Base-by-base conservation (phyloP, 352 stramenopile species). In the Phytophthora hibernalis region DNA sequence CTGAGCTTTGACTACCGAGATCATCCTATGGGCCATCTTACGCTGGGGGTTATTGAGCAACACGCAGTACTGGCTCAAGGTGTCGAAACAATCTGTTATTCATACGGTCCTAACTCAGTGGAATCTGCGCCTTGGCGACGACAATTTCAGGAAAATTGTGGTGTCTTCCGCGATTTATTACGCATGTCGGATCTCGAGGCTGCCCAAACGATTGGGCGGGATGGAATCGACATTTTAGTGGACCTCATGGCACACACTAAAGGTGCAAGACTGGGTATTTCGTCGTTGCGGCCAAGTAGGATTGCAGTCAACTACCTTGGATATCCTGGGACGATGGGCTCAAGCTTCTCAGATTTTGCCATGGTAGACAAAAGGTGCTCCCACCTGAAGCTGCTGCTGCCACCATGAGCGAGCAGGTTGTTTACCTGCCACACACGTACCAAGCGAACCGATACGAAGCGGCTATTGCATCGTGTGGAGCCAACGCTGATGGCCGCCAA, bases 201-300 rank as follows among this genome's bases (percentile, higher is more conserved):
- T 11, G 82, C 88, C 1, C 68, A 74, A 42, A 68, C 61, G 5
- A 91, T 97, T 33, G 76, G 66, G 2, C 16, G 50, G 3, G 84
- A 94, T 37, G 49, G 68, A 6, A 74, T 98, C 6, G 79, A 98
- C 45, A 74, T 98, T 24, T 43, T 97, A 9, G 70, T 98, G 5
- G 93, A 98, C 47, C 82, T 98, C 50, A 98, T 98, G 90, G 88
- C 74, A 3, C 90, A 97, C 61, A 98, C 94, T 4, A 90, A 89
- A 21, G 91, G 92, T 5, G 82, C 85, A 5, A 76, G 93, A 37
- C 44, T 86, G 43, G 76, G 78, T 10, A 91, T 96, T 35, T 49
- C 68, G 13, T 78, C 88, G 5, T 65, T 92, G n/a, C 67, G 73
- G 0, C 91, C 83, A 0, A 90, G 73, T 16, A 73, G 56, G 1